A percentile compares a stretch with the other conserved stretches of the same genome.
Conservation (phyloP, 352 stramenopile genomes). For the Globisporangium mamillatum region DNA sequence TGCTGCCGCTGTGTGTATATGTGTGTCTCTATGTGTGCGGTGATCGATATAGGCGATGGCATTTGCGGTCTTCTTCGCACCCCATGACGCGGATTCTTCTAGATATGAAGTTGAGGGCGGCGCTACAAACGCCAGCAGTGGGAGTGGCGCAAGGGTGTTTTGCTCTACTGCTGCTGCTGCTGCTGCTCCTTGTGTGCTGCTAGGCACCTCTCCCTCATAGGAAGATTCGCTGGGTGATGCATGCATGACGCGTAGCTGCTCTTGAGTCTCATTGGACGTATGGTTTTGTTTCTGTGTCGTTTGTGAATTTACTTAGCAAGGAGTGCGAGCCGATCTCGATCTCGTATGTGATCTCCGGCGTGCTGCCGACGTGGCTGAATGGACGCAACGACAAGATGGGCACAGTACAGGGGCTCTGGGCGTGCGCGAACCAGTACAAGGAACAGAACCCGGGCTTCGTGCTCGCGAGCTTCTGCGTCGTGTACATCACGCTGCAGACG, state of each 20-base stretch:
- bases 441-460: slow-evolving; percentile 70
- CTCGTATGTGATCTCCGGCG: slow-evolving; percentile 70
- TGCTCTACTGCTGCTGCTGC: slow-evolving; percentile 1
- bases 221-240: background rate
- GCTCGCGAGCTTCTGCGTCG: slow-evolving; percentile 76
- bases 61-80: background rate
- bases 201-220: background rate
- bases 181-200: background rate
- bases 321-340: slow-evolving; percentile 75
- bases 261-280: slow-evolving; percentile 7
- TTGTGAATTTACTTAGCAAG: slow-evolving; percentile 24
- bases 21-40: background rate
- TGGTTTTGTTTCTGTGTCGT: background rate
- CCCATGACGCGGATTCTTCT: background rate
- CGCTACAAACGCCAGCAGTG: background rate
- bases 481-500: slow-evolving; percentile 85
- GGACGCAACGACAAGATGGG: slow-evolving; percentile 85
- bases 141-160: background rate
- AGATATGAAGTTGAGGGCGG: background rate
- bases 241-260: slow-evolving; percentile 8
- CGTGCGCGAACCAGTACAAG: slow-evolving; percentile 77
- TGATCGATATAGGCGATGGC: background rate
- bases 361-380: slow-evolving; percentile 77
- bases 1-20: background rate
- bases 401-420: slow-evolving; percentile 74